Evolutionary conservation across 495 filamentous ascomycete species (phyloP).

Genomic region (Neurospora africana): DNA sequence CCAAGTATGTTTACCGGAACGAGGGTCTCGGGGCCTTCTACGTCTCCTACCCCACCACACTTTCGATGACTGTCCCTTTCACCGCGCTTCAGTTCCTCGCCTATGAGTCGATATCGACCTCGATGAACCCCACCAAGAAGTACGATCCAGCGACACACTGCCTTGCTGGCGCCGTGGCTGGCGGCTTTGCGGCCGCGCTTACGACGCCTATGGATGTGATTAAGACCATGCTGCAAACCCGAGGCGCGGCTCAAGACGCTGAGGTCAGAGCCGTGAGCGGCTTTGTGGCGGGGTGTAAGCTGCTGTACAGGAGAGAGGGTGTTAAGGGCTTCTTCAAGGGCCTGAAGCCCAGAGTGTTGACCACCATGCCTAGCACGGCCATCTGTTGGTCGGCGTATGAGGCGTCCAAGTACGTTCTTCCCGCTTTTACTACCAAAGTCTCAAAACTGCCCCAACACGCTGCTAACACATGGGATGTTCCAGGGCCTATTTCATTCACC

Average conservation of each 20-base stretch:
- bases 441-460: not conserved
- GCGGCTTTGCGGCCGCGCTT: conserved; percentile 82
- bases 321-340: conserved; percentile 85
- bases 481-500: conserved; percentile 48
- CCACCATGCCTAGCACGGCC: conserved; percentile 95
- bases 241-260: conserved; percentile 66
- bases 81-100: conserved; percentile 93
- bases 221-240: conserved; percentile 92
- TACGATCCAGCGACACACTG: conserved; percentile 94
- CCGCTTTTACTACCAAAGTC: not conserved
- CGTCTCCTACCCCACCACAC: conserved; percentile 93
- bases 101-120: conserved; percentile 91
- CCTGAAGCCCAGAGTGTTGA: conserved; percentile 80
- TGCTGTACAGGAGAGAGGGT: conserved; percentile 79
- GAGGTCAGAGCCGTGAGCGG: conserved; percentile 81
- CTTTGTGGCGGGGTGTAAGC: conserved; percentile 66
- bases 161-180: conserved; percentile 80
- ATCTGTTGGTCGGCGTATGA: conserved; percentile 87
- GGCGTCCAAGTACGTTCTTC: conserved; percentile 42
- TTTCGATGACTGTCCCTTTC: conserved; percentile 98
- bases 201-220: conserved; percentile 96
- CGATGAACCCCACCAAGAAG: conserved; percentile 71
- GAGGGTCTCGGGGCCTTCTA: conserved; percentile 93
- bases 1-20: conserved; percentile 68
- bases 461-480: conserved; percentile 6